Base-by-base conservation (phyloP, 1,284 basidiomycete species). In the Mycosarcoma mackinlayi region DNA sequence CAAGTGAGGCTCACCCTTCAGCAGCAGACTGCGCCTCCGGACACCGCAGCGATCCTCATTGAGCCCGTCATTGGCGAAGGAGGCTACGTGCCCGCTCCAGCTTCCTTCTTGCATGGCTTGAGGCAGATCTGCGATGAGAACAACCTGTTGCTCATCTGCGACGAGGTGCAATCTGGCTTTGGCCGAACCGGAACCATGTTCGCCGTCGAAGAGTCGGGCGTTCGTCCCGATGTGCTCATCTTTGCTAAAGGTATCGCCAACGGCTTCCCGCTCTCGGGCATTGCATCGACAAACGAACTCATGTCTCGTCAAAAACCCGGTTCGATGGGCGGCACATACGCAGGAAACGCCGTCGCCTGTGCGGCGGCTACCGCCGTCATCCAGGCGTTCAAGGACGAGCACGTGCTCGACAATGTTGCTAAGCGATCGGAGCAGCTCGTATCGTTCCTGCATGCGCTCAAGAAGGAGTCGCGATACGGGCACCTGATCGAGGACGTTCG, bases 241-340 rank as follows among this genome's bases (percentile, higher is more conserved):
- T 90, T 93, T 69, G 94, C 95, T 40, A 98, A 98, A 88, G 94
- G 94, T 16, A 86, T 97, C 19, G 94, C 93, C 31, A 94, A 94
- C 80, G 93, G 93, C 13, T 96, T 95, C 87, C 94, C 94, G 1
- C 85, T 98, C 62, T 93, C 91, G 56, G 93, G 89, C 24, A 88
- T 97, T 39, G 88, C 93, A 50, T 90, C 90, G 69, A 86, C 89
- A 49, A 92, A 89, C 84, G 91, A 92, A 73, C 79, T 95, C 54
- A 93, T 92, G 57, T 91, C 92, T 82, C 88, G 86, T 76, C 86
- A 95, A 66, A 88, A 87, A 78, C 88, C 91, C 7, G 93, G 93
- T 13, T 88, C 88, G 16, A 90, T 95, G 88, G 91, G 90, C 19
- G 79, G 79, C 9, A 81, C 79, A 11, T 81, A 81, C 31, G 76